Evolutionary conservation across 768 basidiomycete genomes (phyloP).

Genomic region (Punctularia strigosozonata): DNA sequence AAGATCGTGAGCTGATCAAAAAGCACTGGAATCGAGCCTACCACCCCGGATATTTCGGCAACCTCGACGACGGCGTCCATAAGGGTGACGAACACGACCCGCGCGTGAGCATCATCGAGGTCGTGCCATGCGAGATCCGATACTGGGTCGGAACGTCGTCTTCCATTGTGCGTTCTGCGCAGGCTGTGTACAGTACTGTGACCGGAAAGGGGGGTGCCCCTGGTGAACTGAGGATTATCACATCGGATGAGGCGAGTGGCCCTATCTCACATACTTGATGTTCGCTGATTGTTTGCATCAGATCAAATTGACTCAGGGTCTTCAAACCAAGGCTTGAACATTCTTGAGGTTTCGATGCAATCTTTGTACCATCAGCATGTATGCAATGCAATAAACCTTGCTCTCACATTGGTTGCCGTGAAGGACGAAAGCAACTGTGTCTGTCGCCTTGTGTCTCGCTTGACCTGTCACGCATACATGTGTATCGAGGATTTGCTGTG

Average conservation of each 20-base stretch:
- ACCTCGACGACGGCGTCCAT: conserved; percentile 76
- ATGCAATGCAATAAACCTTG: too few species aligned
- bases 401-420: background rate
- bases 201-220: conserved; percentile 55
- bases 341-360: too few species aligned
- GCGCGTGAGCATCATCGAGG: conserved; percentile 66
- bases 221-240: conserved; percentile 71
- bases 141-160: conserved; percentile 69
- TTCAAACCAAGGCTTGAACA: background rate
- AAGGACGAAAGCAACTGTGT: background rate
- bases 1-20: conserved; percentile 51
- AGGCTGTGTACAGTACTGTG: conserved; percentile 46
- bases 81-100: conserved; percentile 74
- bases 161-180: conserved; percentile 41
- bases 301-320: background rate
- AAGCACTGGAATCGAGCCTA: conserved; percentile 40
- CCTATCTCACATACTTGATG: background rate
- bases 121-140: conserved; percentile 69
- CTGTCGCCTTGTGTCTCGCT: too few species aligned
- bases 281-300: background rate
- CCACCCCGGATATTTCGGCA: conserved; percentile 71
- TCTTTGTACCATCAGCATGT: too few species aligned
- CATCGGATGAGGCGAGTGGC: conserved; percentile 50
- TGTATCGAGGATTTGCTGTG: too few species aligned
- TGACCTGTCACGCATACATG: too few species aligned